phyloP scores from a whole-genome alignment of 805 yeast species.

The Grigorovia jiainica region DNA sequence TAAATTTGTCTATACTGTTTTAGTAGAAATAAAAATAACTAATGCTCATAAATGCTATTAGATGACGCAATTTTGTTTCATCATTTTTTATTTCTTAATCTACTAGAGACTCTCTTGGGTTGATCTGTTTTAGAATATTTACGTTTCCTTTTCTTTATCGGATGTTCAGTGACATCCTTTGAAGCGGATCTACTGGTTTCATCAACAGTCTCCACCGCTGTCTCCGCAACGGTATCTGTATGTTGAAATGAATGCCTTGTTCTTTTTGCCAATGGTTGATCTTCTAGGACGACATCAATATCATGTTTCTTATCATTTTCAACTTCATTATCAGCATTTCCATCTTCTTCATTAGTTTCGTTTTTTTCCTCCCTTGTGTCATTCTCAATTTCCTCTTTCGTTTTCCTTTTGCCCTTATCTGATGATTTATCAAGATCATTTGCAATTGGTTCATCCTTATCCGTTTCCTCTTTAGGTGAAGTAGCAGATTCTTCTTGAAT shows the following conservation, averaged over 20 bases:
- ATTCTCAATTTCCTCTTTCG: slow-evolving; percentile 10
- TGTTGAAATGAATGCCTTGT: slow-evolving; percentile 15
- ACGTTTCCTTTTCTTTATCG: slow-evolving; percentile 1
- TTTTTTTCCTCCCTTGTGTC: slow-evolving; percentile 8
- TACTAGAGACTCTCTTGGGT: slow-evolving; percentile 22
- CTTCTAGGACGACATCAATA: background rate
- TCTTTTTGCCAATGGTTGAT: slow-evolving; percentile 17
- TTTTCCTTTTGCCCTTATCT: slow-evolving; percentile 11
- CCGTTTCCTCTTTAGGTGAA: too few species aligned
- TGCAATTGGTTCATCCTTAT: slow-evolving; percentile 8
- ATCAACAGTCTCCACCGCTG: slow-evolving; percentile 4
- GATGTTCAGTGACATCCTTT: background rate
- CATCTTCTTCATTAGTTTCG: slow-evolving; percentile 7
- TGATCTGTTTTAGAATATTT: background rate
- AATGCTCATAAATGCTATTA: too few species aligned
- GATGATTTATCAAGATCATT: slow-evolving; percentile 9
- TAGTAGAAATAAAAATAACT: too few species aligned
- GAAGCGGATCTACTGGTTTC: slow-evolving; percentile 4
- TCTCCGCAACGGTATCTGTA: background rate
- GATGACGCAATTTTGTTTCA: too few species aligned
- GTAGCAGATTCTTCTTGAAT: slow-evolving; percentile 9
- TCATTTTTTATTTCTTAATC: slow-evolving; percentile 16
- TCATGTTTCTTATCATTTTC: background rate
- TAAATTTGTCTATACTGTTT: too few species aligned
- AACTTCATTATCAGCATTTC: slow-evolving; percentile 2